A percentile compares a stretch with the other conserved stretches of the same genome.
phyloP scores from a whole-genome alignment of 2,329 filamentous ascomycete genomes.

The Pseudocercospora pini-densiflorae region DNA sequence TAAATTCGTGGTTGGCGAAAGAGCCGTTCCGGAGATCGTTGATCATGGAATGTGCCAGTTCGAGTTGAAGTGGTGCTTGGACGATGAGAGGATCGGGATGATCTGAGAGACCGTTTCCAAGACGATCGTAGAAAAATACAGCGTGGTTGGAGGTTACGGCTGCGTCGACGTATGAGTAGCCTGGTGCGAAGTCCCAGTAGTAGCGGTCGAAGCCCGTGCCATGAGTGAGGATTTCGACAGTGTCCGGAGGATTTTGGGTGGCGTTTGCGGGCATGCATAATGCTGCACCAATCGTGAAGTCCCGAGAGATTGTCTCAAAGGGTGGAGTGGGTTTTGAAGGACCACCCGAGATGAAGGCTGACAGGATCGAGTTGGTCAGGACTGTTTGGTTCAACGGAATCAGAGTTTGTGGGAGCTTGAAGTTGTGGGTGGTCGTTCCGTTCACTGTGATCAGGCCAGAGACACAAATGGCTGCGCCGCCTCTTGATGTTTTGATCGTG shows the following conservation, averaged over 20 bases:
- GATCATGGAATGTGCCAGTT: slow-evolving; percentile 41
- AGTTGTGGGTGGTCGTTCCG: background rate
- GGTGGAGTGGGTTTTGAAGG: background rate
- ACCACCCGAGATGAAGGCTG: background rate
- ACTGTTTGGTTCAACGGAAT: slow-evolving; percentile 28
- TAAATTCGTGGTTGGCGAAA: slow-evolving; percentile 32
- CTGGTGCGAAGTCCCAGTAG: slow-evolving; percentile 40
- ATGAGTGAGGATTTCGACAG: slow-evolving; percentile 46
- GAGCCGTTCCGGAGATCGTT: slow-evolving; percentile 35
- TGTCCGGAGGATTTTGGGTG: background rate
- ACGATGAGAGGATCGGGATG: slow-evolving; percentile 46
- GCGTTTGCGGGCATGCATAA: background rate
- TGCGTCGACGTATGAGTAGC: slow-evolving; percentile 27
- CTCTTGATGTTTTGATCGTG: background rate
- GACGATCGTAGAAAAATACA: slow-evolving; percentile 47
- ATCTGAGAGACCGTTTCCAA: slow-evolving; percentile 43
- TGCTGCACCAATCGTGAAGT: background rate
- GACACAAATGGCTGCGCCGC: slow-evolving; percentile 1
- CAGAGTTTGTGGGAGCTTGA: background rate
- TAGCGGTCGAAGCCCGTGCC: slow-evolving; percentile 44
- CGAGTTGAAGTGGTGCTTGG: slow-evolving; percentile 43
- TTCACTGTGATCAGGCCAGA: background rate
- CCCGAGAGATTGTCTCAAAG: background rate
- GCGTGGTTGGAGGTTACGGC: slow-evolving; percentile 46
- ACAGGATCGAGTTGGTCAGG: slow-evolving; percentile 29